These are phyloP conservation scores for Chlorophyllum brunneum DNA, from an alignment of 768 basidiomycete species.

Conservation along the genomic window DNA sequence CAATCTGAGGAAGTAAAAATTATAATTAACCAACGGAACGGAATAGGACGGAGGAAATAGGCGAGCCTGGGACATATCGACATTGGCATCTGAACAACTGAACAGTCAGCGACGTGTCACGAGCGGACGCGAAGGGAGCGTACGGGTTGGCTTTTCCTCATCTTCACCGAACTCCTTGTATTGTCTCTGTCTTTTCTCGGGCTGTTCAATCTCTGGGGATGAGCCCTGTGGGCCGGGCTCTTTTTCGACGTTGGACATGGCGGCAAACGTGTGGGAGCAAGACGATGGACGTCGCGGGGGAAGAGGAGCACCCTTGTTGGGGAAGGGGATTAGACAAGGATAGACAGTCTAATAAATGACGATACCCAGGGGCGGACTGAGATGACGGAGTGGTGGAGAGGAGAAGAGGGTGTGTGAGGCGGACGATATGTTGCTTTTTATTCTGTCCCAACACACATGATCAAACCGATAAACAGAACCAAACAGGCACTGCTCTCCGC, in stretches of 20 bases:
- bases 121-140: constrained; percentile 25
- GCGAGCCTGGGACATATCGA: constrained; percentile 74
- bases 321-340: constrained; percentile 4
- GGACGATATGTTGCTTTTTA: constrained; percentile 16
- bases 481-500: constrained; percentile 6
- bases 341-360: not conserved
- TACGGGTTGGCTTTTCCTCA: constrained; percentile 61
- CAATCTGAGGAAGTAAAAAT: constrained; percentile 46
- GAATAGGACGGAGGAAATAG: not conserved
- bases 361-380: constrained; percentile 3
- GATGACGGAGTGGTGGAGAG: constrained; percentile 9
- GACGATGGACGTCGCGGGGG: too few relatives aligned
- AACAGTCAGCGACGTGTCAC: constrained; percentile 17
- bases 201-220: constrained; percentile 20
- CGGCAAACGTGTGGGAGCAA: not conserved
- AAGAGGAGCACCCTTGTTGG: constrained; percentile 9
- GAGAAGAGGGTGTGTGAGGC: constrained; percentile 12
- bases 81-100: constrained; percentile 59
- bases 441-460: constrained; percentile 7
- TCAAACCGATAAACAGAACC: constrained; percentile 11
- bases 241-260: constrained; percentile 34
- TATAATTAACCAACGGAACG: not conserved
- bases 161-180: constrained; percentile 86
- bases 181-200: constrained; percentile 63
- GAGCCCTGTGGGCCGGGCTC: constrained; percentile 54